Evolutionary conservation across 805 yeast species (phyloP).

Genomic region (Lachancea thermotolerans): DNA sequence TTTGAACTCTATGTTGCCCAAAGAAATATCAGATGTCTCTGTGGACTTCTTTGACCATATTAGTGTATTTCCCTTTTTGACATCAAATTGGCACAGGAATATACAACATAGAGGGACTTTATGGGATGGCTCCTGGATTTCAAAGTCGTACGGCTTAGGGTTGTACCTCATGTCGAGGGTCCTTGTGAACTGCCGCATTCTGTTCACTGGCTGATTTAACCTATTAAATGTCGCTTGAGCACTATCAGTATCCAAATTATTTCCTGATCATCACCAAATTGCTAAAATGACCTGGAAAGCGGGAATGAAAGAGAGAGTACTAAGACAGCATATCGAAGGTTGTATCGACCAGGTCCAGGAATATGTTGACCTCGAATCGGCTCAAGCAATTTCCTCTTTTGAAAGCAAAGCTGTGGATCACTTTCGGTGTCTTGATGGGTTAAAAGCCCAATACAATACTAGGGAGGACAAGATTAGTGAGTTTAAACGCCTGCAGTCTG

Average conservation of each 20-base stretch:
- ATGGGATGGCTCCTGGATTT: conserved; percentile 7
- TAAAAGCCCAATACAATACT: conserved; percentile 20
- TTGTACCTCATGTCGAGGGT: conserved; percentile 6
- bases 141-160: conserved; percentile 2
- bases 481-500: conserved; percentile 27
- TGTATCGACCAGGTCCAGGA: conserved; percentile 22
- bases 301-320: conserved; percentile 11
- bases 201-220: too few relatives aligned
- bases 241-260: background rate
- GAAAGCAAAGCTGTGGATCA: conserved; percentile 18
- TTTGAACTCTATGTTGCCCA: conserved; percentile 51
- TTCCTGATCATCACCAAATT: background rate
- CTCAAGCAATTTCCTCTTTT: conserved; percentile 24
- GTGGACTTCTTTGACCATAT: conserved; percentile 21
- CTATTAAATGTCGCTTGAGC: background rate
- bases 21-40: conserved; percentile 8
- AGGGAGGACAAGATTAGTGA: conserved; percentile 18
- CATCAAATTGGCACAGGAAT: conserved; percentile 29
- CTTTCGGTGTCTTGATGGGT: conserved; percentile 18
- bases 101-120: conserved; percentile 18
- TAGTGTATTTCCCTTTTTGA: conserved; percentile 27
- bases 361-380: conserved; percentile 22
- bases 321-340: conserved; percentile 19
- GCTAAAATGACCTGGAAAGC: background rate
- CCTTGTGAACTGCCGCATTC: conserved; percentile 3